Evolutionary conservation across 257 asterid species (phyloP).

Genomic region (Solanum bulbocastanum): DNA sequence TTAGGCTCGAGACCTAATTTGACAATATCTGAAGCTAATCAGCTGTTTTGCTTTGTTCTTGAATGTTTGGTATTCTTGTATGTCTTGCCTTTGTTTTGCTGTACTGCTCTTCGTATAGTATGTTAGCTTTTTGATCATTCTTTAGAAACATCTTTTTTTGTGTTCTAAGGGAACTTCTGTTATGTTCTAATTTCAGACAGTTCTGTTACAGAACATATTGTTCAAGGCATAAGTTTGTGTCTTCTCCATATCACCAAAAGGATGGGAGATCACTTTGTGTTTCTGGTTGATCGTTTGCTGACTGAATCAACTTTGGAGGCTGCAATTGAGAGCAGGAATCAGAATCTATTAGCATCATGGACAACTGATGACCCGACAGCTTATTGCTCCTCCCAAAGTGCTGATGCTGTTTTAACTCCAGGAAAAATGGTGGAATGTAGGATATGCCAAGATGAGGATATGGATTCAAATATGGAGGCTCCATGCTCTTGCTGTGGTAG

Average conservation of each 20-base stretch:
- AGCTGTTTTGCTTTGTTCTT: not conserved
- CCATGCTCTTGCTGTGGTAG: slow-evolving; percentile 98
- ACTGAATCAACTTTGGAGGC: slow-evolving; percentile 97
- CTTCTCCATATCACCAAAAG: not conserved
- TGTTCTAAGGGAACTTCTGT: not conserved
- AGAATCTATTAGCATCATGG: slow-evolving; percentile 21
- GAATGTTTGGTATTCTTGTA: not conserved
- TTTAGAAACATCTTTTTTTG: not conserved
- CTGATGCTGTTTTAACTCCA: slow-evolving; percentile 35
- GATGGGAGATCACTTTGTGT: slow-evolving; percentile 96
- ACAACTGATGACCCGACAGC: slow-evolving; percentile 15
- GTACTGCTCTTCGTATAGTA: not conserved
- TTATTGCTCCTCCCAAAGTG: slow-evolving; percentile 25
- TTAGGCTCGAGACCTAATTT: not conserved
- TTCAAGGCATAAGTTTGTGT: not conserved
- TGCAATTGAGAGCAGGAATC: slow-evolving; percentile 64
- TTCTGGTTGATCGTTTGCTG: slow-evolving; percentile 91
- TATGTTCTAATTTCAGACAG: not conserved
- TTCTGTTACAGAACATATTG: not conserved
- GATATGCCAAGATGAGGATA: slow-evolving; percentile 96
- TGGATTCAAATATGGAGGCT: slow-evolving; percentile 73
- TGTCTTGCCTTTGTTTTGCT: not conserved
- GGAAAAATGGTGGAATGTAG: slow-evolving; percentile 80
- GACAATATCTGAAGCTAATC: not conserved
- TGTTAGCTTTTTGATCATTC: not conserved